phyloP scores from a whole-genome alignment of 2,329 filamentous ascomycete species.

The Fusarium tuaranense region DNA sequence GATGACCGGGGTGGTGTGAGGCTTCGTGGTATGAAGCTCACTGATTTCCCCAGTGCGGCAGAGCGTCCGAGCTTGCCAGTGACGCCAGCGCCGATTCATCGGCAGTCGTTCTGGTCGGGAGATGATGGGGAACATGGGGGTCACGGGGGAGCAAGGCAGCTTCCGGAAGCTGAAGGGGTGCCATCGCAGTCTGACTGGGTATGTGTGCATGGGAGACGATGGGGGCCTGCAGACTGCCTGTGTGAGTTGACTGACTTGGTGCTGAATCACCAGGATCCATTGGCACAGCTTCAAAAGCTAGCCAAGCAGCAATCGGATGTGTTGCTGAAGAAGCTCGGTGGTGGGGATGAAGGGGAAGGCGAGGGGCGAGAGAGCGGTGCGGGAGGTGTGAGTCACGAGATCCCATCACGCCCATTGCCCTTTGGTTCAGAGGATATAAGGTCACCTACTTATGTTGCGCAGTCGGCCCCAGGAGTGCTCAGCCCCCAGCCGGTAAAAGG shows the following conservation, averaged over 20 bases:
- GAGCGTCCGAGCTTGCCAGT: slow-evolving; percentile 92
- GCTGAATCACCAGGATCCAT: slow-evolving; percentile 72
- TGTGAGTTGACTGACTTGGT: slow-evolving; percentile 68
- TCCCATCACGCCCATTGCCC: slow-evolving; percentile 63
- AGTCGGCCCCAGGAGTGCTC: slow-evolving; percentile 47
- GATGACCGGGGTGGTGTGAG: slow-evolving; percentile 22
- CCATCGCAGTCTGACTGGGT: slow-evolving; percentile 93
- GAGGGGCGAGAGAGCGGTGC: slow-evolving; percentile 33
- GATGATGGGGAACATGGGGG: slow-evolving; percentile 55
- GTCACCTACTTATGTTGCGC: slow-evolving; percentile 44
- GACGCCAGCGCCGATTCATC: slow-evolving; percentile 83
- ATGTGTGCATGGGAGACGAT: slow-evolving; percentile 73
- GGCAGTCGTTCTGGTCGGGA: slow-evolving; percentile 74
- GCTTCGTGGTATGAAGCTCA: slow-evolving; percentile 71
- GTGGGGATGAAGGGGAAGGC: slow-evolving; percentile 44
- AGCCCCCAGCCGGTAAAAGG: slow-evolving; percentile 59
- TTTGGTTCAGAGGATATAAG: slow-evolving; percentile 62
- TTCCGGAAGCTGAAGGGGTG: slow-evolving; percentile 85
- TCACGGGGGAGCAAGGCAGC: slow-evolving; percentile 65
- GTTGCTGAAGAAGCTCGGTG: slow-evolving; percentile 65
- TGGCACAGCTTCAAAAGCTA: slow-evolving; percentile 76
- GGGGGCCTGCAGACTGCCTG: slow-evolving; percentile 63
- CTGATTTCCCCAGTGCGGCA: slow-evolving; percentile 85
- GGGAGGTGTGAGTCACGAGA: slow-evolving; percentile 52
- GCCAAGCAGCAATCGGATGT: slow-evolving; percentile 74